These are phyloP conservation scores for Aspergillus steynii DNA, from an alignment of 495 filamentous ascomycete species.

Conservation along the genomic window DNA sequence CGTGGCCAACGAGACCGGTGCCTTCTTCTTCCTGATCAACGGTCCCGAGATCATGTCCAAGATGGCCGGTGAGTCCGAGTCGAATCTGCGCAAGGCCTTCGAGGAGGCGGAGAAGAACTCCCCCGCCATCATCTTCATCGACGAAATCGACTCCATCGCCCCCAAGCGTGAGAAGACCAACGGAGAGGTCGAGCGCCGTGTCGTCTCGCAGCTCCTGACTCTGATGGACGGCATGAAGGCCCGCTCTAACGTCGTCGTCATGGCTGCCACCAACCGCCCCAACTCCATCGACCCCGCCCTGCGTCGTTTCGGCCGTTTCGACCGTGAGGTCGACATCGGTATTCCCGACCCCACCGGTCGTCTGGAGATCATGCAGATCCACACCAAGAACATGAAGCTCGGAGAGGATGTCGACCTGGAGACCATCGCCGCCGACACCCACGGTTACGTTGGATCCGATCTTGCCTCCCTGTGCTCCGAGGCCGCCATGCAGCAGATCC, in stretches of 20 bases:
- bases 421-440: slow-evolving; percentile 94
- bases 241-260: slow-evolving; percentile 95
- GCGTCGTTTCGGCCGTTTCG: slow-evolving; percentile 93
- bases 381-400: slow-evolving; percentile 99
- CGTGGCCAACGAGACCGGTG: slow-evolving; percentile 97
- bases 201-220: slow-evolving; percentile 95
- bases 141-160: slow-evolving; percentile 98
- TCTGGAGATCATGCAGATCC: slow-evolving; percentile 97
- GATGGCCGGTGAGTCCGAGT: slow-evolving; percentile 99
- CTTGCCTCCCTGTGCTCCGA: slow-evolving; percentile 98
- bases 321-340: slow-evolving; percentile 97
- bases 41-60: slow-evolving; percentile 99
- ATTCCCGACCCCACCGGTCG: slow-evolving; percentile 97
- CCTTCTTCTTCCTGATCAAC: slow-evolving; percentile 99
- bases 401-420: slow-evolving; percentile 95
- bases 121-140: slow-evolving; percentile 98
- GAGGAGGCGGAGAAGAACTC: slow-evolving; percentile 99
- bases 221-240: slow-evolving; percentile 99
- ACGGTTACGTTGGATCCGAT: slow-evolving; percentile 99
- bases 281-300: slow-evolving; percentile 96
- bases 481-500: slow-evolving; percentile 99
- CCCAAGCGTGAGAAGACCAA: slow-evolving; percentile 99
- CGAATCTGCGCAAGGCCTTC: slow-evolving; percentile 95
- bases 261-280: slow-evolving; percentile 97
- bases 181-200: slow-evolving; percentile 96